Conservation (phyloP, 768 basidiomycete genomes). For the Mycena chlorophos region DNA sequence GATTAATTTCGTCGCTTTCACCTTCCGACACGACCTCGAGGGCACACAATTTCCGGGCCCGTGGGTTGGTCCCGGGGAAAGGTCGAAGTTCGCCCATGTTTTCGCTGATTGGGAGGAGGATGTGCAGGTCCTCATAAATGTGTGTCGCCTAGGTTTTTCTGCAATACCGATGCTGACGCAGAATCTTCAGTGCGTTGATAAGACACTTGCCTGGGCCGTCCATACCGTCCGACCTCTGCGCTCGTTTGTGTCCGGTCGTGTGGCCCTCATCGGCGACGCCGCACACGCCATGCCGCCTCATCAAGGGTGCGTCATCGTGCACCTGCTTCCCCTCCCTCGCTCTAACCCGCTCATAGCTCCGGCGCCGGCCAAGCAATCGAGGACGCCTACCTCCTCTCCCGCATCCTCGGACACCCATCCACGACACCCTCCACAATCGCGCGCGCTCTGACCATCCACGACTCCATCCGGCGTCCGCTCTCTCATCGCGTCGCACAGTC, state of each 20-base stretch:
- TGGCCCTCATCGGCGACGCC: constrained; percentile 50
- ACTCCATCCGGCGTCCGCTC: constrained; percentile 50
- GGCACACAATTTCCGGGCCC: constrained; percentile 48
- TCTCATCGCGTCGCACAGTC: constrained; percentile 39
- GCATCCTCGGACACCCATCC: constrained; percentile 44
- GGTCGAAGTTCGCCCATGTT: constrained; percentile 42
- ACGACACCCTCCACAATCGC: constrained; percentile 32
- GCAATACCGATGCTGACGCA: constrained; percentile 10
- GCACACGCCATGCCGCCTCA: constrained; percentile 57
- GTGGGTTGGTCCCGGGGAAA: constrained; percentile 51
- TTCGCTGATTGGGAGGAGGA: constrained; percentile 63
- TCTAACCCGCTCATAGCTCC: constrained; percentile 25
- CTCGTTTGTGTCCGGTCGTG: constrained; percentile 52
- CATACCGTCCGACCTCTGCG: constrained; percentile 55
- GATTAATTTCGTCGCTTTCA: constrained; percentile 66
- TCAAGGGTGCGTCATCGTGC: constrained; percentile 37
- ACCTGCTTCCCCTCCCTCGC: not conserved
- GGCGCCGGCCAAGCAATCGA: constrained; percentile 63
- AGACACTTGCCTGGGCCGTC: constrained; percentile 61
- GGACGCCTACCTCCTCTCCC: constrained; percentile 51
- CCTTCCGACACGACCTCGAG: constrained; percentile 50
- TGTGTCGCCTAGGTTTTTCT: constrained; percentile 27
- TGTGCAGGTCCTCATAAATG: constrained; percentile 55
- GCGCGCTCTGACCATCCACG: constrained; percentile 43
- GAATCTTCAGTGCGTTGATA: constrained; percentile 48